Evolutionary conservation across 345 rosid genomes (phyloP).

Genomic region (Populus ilicifolia): DNA sequence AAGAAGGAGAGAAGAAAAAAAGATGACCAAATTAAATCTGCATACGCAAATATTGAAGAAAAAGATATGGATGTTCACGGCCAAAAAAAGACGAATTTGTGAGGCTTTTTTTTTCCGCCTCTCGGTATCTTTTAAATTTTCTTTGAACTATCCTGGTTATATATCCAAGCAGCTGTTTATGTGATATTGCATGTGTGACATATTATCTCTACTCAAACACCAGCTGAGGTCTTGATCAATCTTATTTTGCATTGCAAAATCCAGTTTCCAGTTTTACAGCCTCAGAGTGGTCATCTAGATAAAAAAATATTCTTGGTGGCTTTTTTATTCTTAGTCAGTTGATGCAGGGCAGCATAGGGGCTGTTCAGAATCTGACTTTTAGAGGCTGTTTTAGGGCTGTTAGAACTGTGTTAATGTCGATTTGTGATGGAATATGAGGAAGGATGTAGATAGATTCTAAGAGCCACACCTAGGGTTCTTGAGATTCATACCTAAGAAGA

Average conservation of each 20-base stretch:
- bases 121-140: no score
- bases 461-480: no score
- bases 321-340: background rate
- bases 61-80: constrained; percentile 13
- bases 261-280: background rate
- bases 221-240: background rate
- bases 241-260: background rate
- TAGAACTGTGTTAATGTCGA: no score
- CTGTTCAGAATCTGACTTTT: no score
- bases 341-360: no score
- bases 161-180: background rate
- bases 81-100: constrained; percentile 26
- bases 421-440: no score
- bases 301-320: background rate
- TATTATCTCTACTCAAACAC: background rate
- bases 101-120: constrained; percentile 16
- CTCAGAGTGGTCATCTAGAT: background rate
- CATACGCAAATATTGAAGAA: constrained; percentile 18
- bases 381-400: no score
- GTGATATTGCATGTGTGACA: background rate
- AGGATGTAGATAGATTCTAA: no score
- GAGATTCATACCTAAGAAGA: no score
- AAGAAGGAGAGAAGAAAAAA: constrained; percentile 40
- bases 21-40: constrained; percentile 21
- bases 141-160: background rate